Base-by-base conservation (phyloP, 1,139 yeast genomes). In the Candida pseudocylindracea region DNA sequence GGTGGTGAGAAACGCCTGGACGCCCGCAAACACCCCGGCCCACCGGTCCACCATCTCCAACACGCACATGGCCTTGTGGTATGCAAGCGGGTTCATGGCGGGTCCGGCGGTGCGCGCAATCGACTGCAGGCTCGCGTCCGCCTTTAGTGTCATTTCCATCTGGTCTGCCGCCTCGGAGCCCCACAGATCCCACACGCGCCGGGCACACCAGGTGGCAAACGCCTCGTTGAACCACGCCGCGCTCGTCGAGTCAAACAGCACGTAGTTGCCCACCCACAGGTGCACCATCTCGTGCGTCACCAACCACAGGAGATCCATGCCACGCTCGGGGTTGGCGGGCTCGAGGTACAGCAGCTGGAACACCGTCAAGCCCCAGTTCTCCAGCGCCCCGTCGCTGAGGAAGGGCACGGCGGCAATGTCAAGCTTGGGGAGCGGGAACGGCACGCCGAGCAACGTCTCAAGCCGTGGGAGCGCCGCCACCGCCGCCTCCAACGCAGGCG, bases 331-430 rank as follows among this genome's bases (percentile, higher is more conserved):
- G 46, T 10, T 72, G 43, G 38, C 67, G 72, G 32, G 59, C 56
- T 32, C 66, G 60, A 36, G 71, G 61, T 8, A 73, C 58, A 2
- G 74, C 64, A 27, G 75, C 59, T 15, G 20, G 20, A 15, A 15
- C 20, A 15, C 20, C 20, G 20, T 15, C 52, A 73, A 51, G 3
- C 80, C 78, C 67, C 76, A 72, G 44, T 75, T 74, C 45, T 76
- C 91, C 72, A 74, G 76, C 4, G 79, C 88, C 36, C 79, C 76
- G 46, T 75, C 85, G 27, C 69, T 59, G 37, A 76, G 55, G 41
- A 70, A 73, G 7, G 88, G 88, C 10, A 76, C 47, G 1, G 76
- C 65, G 2, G 72, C 64, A 32, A 76, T 51, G 44, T 75, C 88
- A 29, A 75, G 48, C 41, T 76, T 76, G 6, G 55, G 51, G 39